Evolutionary conservation across 768 basidiomycete species (phyloP).

Genomic region (Lactifluus subvellereus): DNA sequence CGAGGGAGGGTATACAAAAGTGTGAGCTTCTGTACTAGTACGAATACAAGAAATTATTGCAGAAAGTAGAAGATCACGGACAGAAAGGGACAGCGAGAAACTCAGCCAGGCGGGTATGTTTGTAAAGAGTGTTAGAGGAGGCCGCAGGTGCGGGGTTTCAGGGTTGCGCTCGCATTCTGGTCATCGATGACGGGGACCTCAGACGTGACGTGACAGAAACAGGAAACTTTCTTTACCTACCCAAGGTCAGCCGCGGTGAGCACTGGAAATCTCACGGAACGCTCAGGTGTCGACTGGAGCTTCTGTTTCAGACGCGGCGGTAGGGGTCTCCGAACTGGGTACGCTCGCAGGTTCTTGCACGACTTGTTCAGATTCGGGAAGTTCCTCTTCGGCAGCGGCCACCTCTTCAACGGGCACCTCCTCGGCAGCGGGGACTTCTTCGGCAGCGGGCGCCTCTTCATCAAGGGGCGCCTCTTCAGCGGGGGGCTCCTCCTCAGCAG

Average conservation of each 20-base stretch:
- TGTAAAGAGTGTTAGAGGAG: neutral
- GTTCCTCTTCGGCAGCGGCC: neutral
- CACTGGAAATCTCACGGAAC: neutral
- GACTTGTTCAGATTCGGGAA: neutral
- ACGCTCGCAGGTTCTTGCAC: neutral
- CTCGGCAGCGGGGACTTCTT: neutral
- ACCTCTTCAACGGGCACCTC: neutral
- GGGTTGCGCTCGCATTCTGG: neutral
- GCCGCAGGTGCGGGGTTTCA: neutral
- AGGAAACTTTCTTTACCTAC: neutral
- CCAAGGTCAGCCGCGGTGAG: neutral
- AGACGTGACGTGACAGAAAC: neutral
- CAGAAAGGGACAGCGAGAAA: neutral
- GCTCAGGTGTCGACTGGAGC: neutral
- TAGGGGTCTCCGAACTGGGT: neutral
- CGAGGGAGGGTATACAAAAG: neutral
- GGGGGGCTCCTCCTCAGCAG: neutral
- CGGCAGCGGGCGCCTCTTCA: neutral
- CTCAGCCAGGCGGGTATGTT: neutral
- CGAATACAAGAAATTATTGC: constrained; percentile 5
- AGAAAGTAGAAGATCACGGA: neutral
- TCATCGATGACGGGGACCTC: neutral
- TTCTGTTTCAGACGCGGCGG: neutral
- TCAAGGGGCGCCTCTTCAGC: no score
- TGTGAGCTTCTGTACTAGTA: neutral